Percentiles rank a stretch among this genome's conserved stretches.
phyloP scores from a whole-genome alignment of 1,284 basidiomycete species.

The Ceratobasidium sp. region DNA sequence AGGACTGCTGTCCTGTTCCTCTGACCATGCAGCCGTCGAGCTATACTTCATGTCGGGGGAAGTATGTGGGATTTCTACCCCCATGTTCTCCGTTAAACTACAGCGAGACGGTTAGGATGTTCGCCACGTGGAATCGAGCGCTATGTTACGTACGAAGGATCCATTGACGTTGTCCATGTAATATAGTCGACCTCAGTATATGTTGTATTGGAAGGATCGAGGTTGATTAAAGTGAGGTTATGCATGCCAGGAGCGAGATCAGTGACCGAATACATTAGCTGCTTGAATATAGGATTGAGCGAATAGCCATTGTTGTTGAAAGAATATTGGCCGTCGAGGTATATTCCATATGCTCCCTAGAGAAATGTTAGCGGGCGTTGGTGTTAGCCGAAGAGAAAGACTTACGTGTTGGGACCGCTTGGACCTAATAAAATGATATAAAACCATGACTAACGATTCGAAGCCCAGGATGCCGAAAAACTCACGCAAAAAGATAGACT shows the following conservation, averaged over 20 bases:
- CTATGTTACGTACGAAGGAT: background rate
- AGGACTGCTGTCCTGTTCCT: conserved; percentile 10
- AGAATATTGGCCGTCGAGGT: conserved; percentile 4
- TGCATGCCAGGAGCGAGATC: conserved; percentile 4
- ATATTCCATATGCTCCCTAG: conserved; percentile 14
- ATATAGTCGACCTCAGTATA: conserved; percentile 30
- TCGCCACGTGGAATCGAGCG: background rate
- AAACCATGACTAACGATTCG: background rate
- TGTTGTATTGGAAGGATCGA: conserved; percentile 5
- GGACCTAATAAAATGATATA: background rate
- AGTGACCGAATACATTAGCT: conserved; percentile 7
- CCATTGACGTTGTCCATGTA: conserved; percentile 27
- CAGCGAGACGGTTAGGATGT: background rate
- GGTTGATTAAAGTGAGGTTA: conserved; percentile 24
- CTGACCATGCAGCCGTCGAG: conserved; percentile 11
- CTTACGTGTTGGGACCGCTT: conserved; percentile 33
- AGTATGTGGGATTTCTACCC: conserved; percentile 4
- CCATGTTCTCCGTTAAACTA: conserved; percentile 18
- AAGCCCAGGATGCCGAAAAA: background rate
- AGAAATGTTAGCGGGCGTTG: background rate
- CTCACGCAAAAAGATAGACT: conserved; percentile 31
- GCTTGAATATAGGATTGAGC: background rate
- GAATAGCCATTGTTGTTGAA: conserved; percentile 17
- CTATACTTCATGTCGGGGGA: conserved; percentile 12
- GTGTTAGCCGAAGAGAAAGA: background rate